phyloP scores from a whole-genome alignment of 2,329 filamentous ascomycete genomes.

The Paecilomyces fulvus region DNA sequence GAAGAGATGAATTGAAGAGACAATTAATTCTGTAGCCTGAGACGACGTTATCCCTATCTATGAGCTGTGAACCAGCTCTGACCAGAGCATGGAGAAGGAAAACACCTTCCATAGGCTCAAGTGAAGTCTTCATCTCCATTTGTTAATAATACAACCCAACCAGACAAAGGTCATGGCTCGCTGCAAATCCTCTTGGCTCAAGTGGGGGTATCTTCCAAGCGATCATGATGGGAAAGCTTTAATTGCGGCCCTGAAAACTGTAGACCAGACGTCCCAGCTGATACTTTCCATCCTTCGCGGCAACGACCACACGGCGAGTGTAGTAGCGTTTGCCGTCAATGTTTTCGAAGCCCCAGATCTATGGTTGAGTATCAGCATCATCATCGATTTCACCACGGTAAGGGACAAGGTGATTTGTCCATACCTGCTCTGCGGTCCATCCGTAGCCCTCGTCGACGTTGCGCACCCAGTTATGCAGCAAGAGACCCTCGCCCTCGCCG shows the following conservation, averaged over 20 bases:
- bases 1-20: background rate
- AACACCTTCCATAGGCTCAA: background rate
- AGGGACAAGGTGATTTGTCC: slow-evolving; percentile 5
- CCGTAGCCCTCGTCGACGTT: slow-evolving; percentile 33
- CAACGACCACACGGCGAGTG: slow-evolving; percentile 34
- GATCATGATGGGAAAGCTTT: background rate
- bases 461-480: slow-evolving; percentile 43
- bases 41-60: background rate
- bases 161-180: background rate
- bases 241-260: slow-evolving; percentile 19
- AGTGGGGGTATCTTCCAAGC: background rate
- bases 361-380: background rate
- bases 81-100: background rate
- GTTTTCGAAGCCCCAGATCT: slow-evolving; percentile 41
- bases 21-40: background rate
- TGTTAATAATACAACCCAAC: background rate
- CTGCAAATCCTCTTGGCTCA: background rate
- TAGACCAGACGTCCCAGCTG: slow-evolving; percentile 35
- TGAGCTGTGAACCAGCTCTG: background rate
- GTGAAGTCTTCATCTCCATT: background rate
- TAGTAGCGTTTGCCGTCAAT: slow-evolving; percentile 34
- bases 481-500: slow-evolving; percentile 34
- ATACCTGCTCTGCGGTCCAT: slow-evolving; percentile 50
- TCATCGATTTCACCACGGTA: background rate
- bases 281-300: slow-evolving; percentile 25